These are phyloP conservation scores for Hydnomerulius pinastri DNA, from an alignment of 768 basidiomycete species.

Conservation along the genomic window DNA sequence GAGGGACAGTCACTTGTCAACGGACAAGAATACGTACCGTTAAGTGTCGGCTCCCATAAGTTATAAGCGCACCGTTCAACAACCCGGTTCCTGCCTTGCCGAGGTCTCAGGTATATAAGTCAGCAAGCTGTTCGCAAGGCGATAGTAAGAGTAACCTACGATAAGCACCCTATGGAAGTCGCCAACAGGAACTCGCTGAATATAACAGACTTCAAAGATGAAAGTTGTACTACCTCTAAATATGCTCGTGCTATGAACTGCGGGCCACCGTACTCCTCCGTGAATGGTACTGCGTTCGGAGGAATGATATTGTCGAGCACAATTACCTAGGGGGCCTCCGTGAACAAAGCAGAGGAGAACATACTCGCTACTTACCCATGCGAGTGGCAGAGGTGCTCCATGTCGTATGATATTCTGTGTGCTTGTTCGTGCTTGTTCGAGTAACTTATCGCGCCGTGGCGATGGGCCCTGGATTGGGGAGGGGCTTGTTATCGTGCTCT, in stretches of 20 bases:
- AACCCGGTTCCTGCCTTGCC: constrained; percentile 29
- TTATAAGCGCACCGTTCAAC: constrained; percentile 27
- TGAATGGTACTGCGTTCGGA: constrained; percentile 29
- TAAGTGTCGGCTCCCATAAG: constrained; percentile 20
- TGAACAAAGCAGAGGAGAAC: not conserved
- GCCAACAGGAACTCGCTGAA: not conserved
- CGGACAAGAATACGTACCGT: constrained; percentile 14
- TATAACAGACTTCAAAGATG: not conserved
- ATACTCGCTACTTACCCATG: constrained; percentile 20
- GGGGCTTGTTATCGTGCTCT: not conserved
- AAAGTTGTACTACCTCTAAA: constrained; percentile 18
- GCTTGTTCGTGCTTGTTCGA: constrained; percentile 5
- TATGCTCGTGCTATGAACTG: constrained; percentile 29
- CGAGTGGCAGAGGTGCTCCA: constrained; percentile 29
- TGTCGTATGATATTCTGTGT: constrained; percentile 13
- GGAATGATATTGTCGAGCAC: constrained; percentile 29
- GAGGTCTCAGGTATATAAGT: constrained; percentile 16
- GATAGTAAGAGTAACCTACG: constrained; percentile 16
- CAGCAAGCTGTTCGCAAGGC: not conserved
- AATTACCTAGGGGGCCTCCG: constrained; percentile 17
- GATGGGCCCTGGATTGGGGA: not conserved
- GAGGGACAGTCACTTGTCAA: not conserved
- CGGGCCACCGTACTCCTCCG: constrained; percentile 26
- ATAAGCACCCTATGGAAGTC: constrained; percentile 21
- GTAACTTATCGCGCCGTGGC: constrained; percentile 3